These are phyloP conservation scores for Trichoderma oligosporum DNA, from an alignment of 2,329 filamentous ascomycete species.

Conservation along the genomic window DNA sequence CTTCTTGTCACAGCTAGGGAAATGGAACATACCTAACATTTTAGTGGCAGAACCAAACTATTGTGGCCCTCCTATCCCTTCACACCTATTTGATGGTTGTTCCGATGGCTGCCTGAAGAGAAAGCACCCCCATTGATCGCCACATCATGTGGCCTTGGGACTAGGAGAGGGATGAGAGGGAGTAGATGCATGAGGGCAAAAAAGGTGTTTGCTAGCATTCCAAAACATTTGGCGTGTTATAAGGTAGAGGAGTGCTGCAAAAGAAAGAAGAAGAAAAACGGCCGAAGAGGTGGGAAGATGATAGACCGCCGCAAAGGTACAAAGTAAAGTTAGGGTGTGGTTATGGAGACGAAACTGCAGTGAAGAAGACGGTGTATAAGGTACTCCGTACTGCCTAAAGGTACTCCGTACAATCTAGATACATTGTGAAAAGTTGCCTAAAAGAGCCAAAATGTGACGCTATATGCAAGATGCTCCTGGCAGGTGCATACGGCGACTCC, in stretches of 20 bases:
- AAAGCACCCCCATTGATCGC: not conserved
- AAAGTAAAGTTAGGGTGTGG: not conserved
- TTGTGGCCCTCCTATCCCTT: too few species aligned
- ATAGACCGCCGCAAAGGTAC: not conserved
- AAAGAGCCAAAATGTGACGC: conserved; percentile 9
- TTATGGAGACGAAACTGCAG: not conserved
- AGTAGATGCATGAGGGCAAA: not conserved
- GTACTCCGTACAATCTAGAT: conserved; percentile 4
- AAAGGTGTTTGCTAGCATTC: not conserved
- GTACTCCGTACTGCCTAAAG: not conserved
- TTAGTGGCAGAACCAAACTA: not conserved
- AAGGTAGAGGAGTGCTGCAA: not conserved
- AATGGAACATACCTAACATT: too few species aligned
- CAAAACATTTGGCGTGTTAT: not conserved
- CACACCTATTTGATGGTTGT: not conserved
- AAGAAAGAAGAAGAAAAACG: not conserved
- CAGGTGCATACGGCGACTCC: conserved; percentile 17
- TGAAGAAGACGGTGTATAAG: conserved; percentile 4
- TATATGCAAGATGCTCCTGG: conserved; percentile 17
- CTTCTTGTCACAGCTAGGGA: not conserved
- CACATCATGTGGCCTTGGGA: not conserved
- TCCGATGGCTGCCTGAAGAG: conserved; percentile 4
- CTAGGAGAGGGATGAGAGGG: not conserved
- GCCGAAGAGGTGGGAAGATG: conserved; percentile 1
- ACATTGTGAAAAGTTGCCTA: conserved; percentile 3